phyloP scores from a whole-genome alignment of 106 monocot genomes.

The Xerophyta viscosa region DNA sequence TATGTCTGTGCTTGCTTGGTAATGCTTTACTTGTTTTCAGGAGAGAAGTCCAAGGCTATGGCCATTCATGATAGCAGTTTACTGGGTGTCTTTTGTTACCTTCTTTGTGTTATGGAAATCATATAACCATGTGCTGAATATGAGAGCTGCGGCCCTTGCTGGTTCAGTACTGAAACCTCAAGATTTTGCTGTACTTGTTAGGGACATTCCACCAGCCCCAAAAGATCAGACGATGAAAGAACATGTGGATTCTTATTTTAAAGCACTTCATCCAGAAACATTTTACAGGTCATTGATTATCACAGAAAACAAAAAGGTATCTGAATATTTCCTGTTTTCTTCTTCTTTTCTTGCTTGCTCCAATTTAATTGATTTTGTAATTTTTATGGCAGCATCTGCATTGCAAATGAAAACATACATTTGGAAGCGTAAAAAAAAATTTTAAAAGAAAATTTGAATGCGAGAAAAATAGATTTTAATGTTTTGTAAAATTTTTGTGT shows the following conservation, averaged over 20 bases:
- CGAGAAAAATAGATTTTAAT: too few species aligned
- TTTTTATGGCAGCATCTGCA: not conserved
- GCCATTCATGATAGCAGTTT: conserved; percentile 61
- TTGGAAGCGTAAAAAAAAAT: too few species aligned
- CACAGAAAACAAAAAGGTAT: conserved; percentile 61
- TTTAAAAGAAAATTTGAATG: too few species aligned
- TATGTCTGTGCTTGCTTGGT: not conserved
- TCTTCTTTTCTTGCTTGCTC: not conserved
- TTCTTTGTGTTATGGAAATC: conserved; percentile 72
- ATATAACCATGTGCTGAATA: conserved; percentile 72
- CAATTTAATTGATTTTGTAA: not conserved
- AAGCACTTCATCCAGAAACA: conserved; percentile 73
- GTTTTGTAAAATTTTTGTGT: too few species aligned
- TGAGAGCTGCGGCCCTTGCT: conserved; percentile 62
- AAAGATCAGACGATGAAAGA: conserved; percentile 68
- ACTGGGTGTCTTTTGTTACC: conserved; percentile 80
- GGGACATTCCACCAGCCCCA: conserved; percentile 61
- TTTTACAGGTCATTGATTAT: conserved; percentile 87
- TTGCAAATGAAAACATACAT: too few species aligned
- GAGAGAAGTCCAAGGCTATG: conserved; percentile 57
- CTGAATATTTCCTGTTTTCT: not conserved
- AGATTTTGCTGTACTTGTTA: conserved; percentile 67
- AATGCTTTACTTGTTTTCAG: conserved; percentile 26
- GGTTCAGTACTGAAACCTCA: conserved; percentile 45
- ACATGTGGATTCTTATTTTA: conserved; percentile 79